These are phyloP conservation scores for Ophiostoma sp. DNA, from an alignment of 2,329 filamentous ascomycete species.

Conservation along the genomic window DNA sequence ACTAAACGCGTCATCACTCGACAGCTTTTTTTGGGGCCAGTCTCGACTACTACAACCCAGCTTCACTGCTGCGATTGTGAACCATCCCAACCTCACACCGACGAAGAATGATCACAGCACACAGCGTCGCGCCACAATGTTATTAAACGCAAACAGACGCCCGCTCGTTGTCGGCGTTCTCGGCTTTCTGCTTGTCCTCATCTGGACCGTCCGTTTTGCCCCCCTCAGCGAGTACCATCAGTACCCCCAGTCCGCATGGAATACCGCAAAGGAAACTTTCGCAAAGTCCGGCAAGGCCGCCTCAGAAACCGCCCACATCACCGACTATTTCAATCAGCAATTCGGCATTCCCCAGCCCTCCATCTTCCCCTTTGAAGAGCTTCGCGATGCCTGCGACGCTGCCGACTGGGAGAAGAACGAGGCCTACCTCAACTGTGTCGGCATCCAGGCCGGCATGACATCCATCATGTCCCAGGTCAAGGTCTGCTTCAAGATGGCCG, in stretches of 20 bases:
- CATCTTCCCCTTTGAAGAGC: conserved; percentile 29
- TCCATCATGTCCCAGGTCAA: conserved; percentile 36
- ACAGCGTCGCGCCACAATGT: background rate
- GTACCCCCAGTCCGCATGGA: conserved; percentile 25
- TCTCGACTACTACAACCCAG: background rate
- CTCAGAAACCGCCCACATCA: background rate
- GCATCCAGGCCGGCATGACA: conserved; percentile 34
- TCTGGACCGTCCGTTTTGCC: conserved; percentile 24
- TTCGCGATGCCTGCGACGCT: conserved; percentile 30
- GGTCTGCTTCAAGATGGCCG: conserved; percentile 36
- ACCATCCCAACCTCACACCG: background rate
- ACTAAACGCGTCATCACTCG: conserved; percentile 8
- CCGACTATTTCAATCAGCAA: conserved; percentile 33
- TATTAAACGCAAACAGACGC: conserved; percentile 24
- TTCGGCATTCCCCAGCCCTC: conserved; percentile 28
- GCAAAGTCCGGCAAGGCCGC: background rate
- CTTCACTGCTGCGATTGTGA: background rate
- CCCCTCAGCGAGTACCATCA: conserved; percentile 21
- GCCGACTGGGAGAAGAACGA: conserved; percentile 31
- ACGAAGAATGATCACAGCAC: conserved; percentile 8
- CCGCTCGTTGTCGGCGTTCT: conserved; percentile 21
- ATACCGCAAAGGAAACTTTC: conserved; percentile 26
- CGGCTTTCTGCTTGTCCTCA: conserved; percentile 21
- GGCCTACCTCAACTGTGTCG: conserved; percentile 34
- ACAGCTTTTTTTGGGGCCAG: background rate